Evolutionary conservation across 2,329 filamentous ascomycete genomes (phyloP).

Genomic region (Colletotrichum sp.): DNA sequence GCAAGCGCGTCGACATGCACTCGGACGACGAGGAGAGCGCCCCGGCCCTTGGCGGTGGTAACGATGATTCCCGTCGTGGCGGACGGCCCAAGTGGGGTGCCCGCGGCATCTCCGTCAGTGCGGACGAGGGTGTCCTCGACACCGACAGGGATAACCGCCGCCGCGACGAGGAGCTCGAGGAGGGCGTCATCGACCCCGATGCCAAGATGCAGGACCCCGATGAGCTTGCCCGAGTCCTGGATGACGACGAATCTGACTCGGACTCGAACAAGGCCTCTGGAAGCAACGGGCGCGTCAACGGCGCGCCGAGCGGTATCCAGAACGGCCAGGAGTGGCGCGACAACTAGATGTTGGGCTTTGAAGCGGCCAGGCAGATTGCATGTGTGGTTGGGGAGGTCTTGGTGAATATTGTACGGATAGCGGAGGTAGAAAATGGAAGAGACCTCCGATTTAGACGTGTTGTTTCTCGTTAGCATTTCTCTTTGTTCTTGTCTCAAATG

Average conservation of each 20-base stretch:
- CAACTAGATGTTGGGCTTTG: background rate
- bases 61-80: conserved; percentile 26
- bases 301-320: conserved; percentile 42
- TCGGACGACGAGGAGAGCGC: conserved; percentile 67
- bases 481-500: background rate
- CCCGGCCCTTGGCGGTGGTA: conserved; percentile 47
- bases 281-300: conserved; percentile 24
- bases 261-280: conserved; percentile 33
- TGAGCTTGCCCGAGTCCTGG: conserved; percentile 64
- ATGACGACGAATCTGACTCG: conserved; percentile 60
- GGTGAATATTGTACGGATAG: background rate
- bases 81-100: conserved; percentile 64
- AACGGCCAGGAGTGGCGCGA: conserved; percentile 54
- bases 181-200: conserved; percentile 59
- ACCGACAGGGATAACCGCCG: conserved; percentile 50
- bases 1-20: conserved; percentile 56
- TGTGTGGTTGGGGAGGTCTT: background rate
- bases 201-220: conserved; percentile 72
- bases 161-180: conserved; percentile 43
- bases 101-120: conserved; percentile 69
- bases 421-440: background rate
- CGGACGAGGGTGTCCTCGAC: conserved; percentile 64
- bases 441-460: background rate
- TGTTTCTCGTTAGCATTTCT: background rate
- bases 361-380: background rate